Conservation (phyloP, 208 protist species). For the Vickermania spadyakhi region DNA sequence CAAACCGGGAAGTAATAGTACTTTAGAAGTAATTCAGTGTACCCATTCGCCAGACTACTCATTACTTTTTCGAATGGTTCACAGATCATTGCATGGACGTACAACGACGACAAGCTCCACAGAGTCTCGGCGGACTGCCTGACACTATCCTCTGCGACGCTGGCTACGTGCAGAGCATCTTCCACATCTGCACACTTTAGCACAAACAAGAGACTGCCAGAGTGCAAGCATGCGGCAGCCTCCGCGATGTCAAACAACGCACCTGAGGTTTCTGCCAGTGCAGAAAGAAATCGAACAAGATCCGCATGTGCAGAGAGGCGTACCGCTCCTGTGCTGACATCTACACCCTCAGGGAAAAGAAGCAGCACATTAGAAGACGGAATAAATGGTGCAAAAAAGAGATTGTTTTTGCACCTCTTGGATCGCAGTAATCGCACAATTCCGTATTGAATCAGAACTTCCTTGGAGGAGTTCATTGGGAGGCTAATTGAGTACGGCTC, state of each 20-base stretch:
- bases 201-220: constrained; percentile 31
- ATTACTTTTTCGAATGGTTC: not conserved
- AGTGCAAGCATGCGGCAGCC: constrained; percentile 41
- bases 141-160: constrained; percentile 21
- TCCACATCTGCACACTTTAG: constrained; percentile 35
- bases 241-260: constrained; percentile 22
- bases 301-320: constrained; percentile 2
- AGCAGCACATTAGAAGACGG: constrained; percentile 42
- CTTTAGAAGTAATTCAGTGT: constrained; percentile 5
- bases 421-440: constrained; percentile 42
- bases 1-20: constrained; percentile 81
- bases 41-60: not conserved
- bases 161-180: constrained; percentile 32
- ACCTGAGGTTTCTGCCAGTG: constrained; percentile 5
- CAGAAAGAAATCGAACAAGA: constrained; percentile 9
- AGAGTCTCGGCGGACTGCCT: constrained; percentile 16
- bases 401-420: constrained; percentile 43
- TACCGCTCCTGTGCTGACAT: constrained; percentile 4
- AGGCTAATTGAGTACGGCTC: not conserved
- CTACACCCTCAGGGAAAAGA: constrained; percentile 42
- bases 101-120: constrained; percentile 22
- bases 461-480: not conserved
- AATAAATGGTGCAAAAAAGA: constrained; percentile 67
- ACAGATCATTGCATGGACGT: constrained; percentile 26
- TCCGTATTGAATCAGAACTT: constrained; percentile 16